These are phyloP conservation scores for Zymoseptoria passerinii DNA, from an alignment of 2,329 filamentous ascomycete genomes.

Conservation along the genomic window DNA sequence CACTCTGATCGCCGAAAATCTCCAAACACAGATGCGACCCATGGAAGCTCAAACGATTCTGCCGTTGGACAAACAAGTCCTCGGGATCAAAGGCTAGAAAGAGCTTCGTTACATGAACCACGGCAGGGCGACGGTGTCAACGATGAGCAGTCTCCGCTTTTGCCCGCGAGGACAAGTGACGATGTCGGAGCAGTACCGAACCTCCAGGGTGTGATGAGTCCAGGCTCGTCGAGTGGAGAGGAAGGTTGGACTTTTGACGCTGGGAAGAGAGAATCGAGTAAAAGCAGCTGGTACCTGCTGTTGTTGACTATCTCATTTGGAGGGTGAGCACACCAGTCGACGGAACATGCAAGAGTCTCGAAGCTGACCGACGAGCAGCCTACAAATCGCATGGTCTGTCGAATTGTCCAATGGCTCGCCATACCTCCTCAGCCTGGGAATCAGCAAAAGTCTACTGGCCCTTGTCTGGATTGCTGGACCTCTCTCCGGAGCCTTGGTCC, in stretches of 20 bases:
- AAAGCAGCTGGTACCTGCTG: conserved; percentile 78
- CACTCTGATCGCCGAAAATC: neutral
- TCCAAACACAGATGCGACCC: neutral
- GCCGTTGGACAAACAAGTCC: neutral
- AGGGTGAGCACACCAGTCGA: conserved; percentile 40
- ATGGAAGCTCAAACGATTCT: neutral
- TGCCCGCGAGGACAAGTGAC: conserved; percentile 16
- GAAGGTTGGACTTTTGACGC: conserved; percentile 40
- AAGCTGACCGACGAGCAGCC: conserved; percentile 33
- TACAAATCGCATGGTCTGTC: conserved; percentile 94
- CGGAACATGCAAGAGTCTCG: neutral
- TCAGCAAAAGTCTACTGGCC: conserved; percentile 45
- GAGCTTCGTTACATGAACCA: neutral
- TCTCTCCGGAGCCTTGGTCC: conserved; percentile 45
- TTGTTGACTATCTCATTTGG: conserved; percentile 79
- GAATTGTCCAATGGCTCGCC: conserved; percentile 85
- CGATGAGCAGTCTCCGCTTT: conserved; percentile 27
- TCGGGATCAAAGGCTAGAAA: neutral
- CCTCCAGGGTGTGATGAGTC: conserved; percentile 11
- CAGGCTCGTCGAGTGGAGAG: conserved; percentile 35
- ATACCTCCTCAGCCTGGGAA: conserved; percentile 45
- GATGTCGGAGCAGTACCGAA: conserved; percentile 15
- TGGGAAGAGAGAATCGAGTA: conserved; percentile 42
- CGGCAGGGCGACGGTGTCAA: conserved; percentile 11
- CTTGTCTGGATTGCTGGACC: conserved; percentile 51